Evolutionary conservation across 441 rosid genomes (phyloP), one percentile per base, ranked within the genome.

Genomic region (Lepidium campestre): DNA sequence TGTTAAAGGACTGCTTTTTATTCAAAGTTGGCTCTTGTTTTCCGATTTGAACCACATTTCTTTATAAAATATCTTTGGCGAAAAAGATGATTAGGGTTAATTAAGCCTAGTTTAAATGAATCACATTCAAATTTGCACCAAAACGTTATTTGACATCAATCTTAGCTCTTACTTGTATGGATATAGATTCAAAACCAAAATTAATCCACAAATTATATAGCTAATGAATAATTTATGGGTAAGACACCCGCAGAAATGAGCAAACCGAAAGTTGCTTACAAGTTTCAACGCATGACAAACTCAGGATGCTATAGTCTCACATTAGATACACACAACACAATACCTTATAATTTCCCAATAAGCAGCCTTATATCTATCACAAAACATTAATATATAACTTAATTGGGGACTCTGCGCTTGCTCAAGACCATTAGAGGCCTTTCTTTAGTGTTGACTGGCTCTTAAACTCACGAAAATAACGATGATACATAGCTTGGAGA

Each of bases 311-410:
- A 55, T 40, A 20, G 20, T 56, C 53, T 45, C 57, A 71, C 53
- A 39, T 40, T 27, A 55, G 35, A 67, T 56, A 64, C 65, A 62
- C 69, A 71, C 73, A 57, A 53, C 66, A 68, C 50, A 42, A 46
- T 36, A 66, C 67, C 29, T 62, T 73, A 64, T 56, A 62, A 25
- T 37, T 70, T 53, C 57, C 62, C 68, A 70, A 61, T 53, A 56
- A 31, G 56, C 76, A 65, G 55, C 62, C 61, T 29, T 65, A 57
- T 65, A 53, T 66, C 54, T 72, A 66, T 59, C 37, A 60, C 72
- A 53, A 73, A 57, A 29, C 58, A 59, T 15, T 36, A 67, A 67
- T 67, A 60, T 64, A 73, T 25, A 14, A 60, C 62, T 44, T 36
- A 60, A 53, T 44, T 36, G 7, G 56, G 12, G 36, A 22, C 58